A percentile compares a stretch with the other conserved stretches of the same genome.
These are phyloP conservation scores for Leccinellum luteum DNA, from an alignment of 768 basidiomycete genomes.

Conservation along the genomic window DNA sequence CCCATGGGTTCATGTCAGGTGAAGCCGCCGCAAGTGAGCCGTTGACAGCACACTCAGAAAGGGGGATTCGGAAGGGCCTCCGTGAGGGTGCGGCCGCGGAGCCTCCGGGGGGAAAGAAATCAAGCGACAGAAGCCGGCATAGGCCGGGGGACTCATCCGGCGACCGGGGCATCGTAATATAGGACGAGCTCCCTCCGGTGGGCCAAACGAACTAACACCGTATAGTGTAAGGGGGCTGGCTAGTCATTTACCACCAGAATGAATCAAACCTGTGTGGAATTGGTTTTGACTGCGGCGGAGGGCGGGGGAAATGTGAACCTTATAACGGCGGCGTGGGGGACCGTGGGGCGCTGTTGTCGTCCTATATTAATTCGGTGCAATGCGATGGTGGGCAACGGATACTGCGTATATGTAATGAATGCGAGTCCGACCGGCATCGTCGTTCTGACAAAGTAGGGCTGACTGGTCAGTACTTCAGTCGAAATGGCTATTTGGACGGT, in stretches of 20 bases:
- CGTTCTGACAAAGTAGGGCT: background rate
- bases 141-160: background rate
- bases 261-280: background rate
- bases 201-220: background rate
- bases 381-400: background rate
- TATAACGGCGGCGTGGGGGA: background rate
- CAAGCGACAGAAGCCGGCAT: background rate
- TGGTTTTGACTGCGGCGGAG: background rate
- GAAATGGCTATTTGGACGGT: background rate
- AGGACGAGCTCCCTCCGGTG: background rate
- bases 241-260: background rate
- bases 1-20: background rate
- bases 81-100: background rate
- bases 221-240: background rate
- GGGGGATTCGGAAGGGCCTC: background rate
- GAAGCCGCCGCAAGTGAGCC: background rate
- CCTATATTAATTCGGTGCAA: background rate
- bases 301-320: background rate
- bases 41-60: conserved; percentile 1
- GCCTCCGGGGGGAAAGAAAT: background rate
- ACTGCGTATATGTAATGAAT: background rate
- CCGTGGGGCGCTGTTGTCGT: background rate
- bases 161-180: background rate
- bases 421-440: background rate
- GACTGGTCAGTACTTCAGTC: background rate